Evolutionary conservation across 257 asterid species (phyloP), one percentile per base, ranked within the genome.

Genomic region (Orobanche coerulescens): DNA sequence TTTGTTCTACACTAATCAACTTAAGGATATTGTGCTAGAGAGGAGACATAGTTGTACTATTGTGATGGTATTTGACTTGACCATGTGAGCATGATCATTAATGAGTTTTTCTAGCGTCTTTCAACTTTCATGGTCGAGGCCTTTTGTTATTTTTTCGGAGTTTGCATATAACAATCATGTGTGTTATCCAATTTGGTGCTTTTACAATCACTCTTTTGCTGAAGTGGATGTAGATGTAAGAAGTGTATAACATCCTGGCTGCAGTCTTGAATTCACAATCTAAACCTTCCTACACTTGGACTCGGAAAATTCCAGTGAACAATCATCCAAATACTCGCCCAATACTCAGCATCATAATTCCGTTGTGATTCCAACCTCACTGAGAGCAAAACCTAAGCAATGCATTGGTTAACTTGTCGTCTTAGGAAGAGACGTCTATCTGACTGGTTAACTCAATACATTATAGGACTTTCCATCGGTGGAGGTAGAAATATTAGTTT

Each of bases 21-120:
- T 57, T 33, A 28, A 15, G n/a, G 12, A 25, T 2, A 24, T 25
- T 15, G 5, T 1, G 24, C 15, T 50, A 16, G 15, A 15, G 31
- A 2, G 31, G 31, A 26, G 31, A 5, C 1, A 39, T 65, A 5
- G 22, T 70, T 15, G 19, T 56, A 25, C 24, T 49, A 24, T 64
- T 15, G 36, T 25, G 26, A 19, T 46, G 14, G 37, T 36, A n/a
- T n/a, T n/a, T n/a, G n/a, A n/a, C n/a, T n/a, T n/a, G n/a, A n/a
- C n/a, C n/a, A 34, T 28, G 43, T 42, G 58, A 28, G 62, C 15
- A 39, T 12, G 25, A 52, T 36, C n/a, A 52, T 22, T 37, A 50
- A 10, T 51, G 54, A 37, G 62, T 50, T 52, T 23, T 64, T 2
- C 22, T 64, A n/a, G n/a, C n/a, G n/a, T n/a, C n/a, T n/a, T n/a